Base-by-base conservation (phyloP, 148 eudicot genomes). In the Diospyros lotus region DNA sequence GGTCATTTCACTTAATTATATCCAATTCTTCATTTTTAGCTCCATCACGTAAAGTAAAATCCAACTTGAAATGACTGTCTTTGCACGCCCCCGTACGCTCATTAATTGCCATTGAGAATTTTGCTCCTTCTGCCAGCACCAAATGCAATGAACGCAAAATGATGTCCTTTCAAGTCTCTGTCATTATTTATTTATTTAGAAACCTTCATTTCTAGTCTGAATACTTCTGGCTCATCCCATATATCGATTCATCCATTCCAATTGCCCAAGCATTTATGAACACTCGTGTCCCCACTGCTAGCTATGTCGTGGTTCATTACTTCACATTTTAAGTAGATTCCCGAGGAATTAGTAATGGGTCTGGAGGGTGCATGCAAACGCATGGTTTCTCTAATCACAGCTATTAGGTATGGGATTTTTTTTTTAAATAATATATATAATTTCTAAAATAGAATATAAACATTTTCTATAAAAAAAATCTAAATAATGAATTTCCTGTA, bases 81-180 rank as follows among this genome's bases (percentile, higher is more conserved):
- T 85, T 15, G 88, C 85, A n/a, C n/a, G n/a, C n/a, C 58, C 82
- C 52, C 44, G 64, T 74, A 10, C 77, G 52, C 78, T 85, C 83
- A 73, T 41, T 75, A 48, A 51, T 68, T 3, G 79, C 68, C 15
- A 64, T 67, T n/a, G 81, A 81, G 58, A 79, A 82, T 6, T 64
- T 82, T 6, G 81, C 85, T 71, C 50, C 85, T 81, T 45, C 87
- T 82, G 0, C 85, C 87, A 1, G 83, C 75, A 8, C 87, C 84
- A 71, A 85, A 85, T 10, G 86, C 86, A 56, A 85, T 70, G 6
- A 80, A 60, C 56, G 73, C 58, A 28, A 79, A 82, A 50, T 84
- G 77, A 1, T 76, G 85, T 7, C 87, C 85, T 77, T 39, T 79
- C 4, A 65, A 75, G 45, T 85, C 86, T 41, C 0, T 28, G 28